phyloP scores from a whole-genome alignment of 306 rosid species.

The Cucurbita ficifolia region DNA sequence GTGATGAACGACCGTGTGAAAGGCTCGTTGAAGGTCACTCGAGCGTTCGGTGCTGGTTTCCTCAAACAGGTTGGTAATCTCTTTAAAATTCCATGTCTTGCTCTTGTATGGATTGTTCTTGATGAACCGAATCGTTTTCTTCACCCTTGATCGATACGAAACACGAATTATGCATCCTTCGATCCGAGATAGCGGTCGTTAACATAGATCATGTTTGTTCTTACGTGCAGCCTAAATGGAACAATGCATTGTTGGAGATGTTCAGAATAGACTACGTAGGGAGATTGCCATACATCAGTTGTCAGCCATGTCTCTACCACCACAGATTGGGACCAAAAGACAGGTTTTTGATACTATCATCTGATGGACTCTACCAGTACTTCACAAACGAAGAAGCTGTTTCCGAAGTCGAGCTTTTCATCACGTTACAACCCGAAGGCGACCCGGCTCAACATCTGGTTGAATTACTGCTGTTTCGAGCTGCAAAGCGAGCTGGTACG shows the following conservation, averaged over 20 bases:
- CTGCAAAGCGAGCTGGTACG: slow-evolving; percentile 89
- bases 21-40: slow-evolving; percentile 88
- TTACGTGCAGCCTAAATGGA: slow-evolving; percentile 85
- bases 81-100: background rate
- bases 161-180: background rate
- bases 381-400: slow-evolving; percentile 92
- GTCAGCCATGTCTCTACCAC: slow-evolving; percentile 72
- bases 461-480: slow-evolving; percentile 86
- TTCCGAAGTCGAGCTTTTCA: slow-evolving; percentile 85
- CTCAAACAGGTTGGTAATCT: slow-evolving; percentile 69
- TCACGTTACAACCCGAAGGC: slow-evolving; percentile 87
- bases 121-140: too few species aligned
- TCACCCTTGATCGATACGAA: background rate
- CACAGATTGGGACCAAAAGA: slow-evolving; percentile 83
- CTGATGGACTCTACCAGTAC: slow-evolving; percentile 93
- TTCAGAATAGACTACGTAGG: slow-evolving; percentile 90
- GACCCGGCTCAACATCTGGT: slow-evolving; percentile 96
- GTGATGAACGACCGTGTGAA: slow-evolving; percentile 83
- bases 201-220: background rate
- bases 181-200: background rate
- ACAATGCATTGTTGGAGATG: slow-evolving; percentile 77
- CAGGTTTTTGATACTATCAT: slow-evolving; percentile 74
- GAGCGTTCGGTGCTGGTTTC: slow-evolving; percentile 95
- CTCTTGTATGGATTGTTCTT: background rate
- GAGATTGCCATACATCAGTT: slow-evolving; percentile 67